phyloP scores from a whole-genome alignment of 192 early-diverging fungal species.

The Backusella tarrabulga region DNA sequence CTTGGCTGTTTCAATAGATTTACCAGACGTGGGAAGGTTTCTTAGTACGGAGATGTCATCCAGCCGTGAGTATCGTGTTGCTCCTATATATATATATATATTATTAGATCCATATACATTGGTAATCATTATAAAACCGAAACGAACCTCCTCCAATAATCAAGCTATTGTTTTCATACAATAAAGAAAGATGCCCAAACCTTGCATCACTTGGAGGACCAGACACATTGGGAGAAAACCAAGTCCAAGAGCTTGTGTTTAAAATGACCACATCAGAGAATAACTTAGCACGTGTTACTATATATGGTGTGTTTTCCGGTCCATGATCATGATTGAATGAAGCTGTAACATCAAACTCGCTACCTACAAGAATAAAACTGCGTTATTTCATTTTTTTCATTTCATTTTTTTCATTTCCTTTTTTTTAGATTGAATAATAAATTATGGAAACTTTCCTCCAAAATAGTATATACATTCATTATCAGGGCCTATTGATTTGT shows the following conservation, averaged over 20 bases:
- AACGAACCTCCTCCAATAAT: neutral
- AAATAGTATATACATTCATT: slow-evolving; percentile 5
- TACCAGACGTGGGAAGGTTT: neutral
- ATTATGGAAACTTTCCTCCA: neutral
- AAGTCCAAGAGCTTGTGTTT: slow-evolving; percentile 8
- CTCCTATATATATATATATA: neutral
- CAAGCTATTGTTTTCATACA: neutral
- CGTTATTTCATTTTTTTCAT: neutral
- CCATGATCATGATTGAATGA: neutral
- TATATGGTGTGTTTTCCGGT: neutral
- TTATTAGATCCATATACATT: neutral
- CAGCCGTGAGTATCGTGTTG: neutral
- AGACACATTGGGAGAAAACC: neutral
- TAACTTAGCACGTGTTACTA: neutral
- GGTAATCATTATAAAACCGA: neutral
- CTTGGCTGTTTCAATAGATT: neutral
- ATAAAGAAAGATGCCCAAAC: neutral
- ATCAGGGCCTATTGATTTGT: neutral
- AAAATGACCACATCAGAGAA: slow-evolving; percentile 8
- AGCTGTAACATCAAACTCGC: neutral
- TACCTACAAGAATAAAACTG: neutral
- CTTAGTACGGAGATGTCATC: neutral
- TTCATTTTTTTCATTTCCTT: neutral
- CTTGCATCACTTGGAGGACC: neutral
- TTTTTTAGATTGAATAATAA: neutral